phyloP scores from a whole-genome alignment of 139 green algal genomes.

The Volvox reticuliferus region DNA sequence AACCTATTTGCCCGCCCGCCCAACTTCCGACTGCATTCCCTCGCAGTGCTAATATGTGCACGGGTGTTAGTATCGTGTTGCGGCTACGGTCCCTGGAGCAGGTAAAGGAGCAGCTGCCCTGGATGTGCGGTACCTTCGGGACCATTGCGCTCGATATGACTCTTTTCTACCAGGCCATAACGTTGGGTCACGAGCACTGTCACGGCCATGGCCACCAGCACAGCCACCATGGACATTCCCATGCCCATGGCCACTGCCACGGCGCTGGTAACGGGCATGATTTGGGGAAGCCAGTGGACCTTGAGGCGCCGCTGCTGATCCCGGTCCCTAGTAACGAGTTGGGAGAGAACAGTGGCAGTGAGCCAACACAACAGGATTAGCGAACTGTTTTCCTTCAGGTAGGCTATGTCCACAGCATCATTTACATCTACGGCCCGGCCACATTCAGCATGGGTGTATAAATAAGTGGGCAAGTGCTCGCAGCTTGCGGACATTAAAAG shows the following conservation, averaged over 20 bases:
- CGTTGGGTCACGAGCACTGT: not conserved
- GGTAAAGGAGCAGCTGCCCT: constrained; percentile 81
- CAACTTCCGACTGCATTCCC: too few relatives aligned
- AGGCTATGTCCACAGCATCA: too few relatives aligned
- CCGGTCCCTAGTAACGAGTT: not conserved
- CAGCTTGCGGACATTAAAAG: too few relatives aligned
- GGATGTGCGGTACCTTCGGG: constrained; percentile 87
- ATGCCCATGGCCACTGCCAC: not conserved
- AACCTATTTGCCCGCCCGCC: too few relatives aligned
- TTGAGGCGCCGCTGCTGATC: constrained; percentile 30
- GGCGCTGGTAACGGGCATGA: not conserved
- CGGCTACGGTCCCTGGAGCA: constrained; percentile 58
- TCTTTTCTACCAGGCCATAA: constrained; percentile 77
- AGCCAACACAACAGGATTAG: too few relatives aligned
- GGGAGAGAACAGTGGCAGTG: too few relatives aligned
- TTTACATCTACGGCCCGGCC: too few relatives aligned
- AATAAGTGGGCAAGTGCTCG: too few relatives aligned
- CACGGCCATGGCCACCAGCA: not conserved
- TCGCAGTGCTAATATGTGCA: constrained; percentile 80
- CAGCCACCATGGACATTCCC: not conserved
- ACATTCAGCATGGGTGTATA: too few relatives aligned
- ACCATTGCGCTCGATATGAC: constrained; percentile 85
- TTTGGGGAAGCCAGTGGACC: not conserved
- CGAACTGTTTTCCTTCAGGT: too few relatives aligned
- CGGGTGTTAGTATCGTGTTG: constrained; percentile 85